Evolutionary conservation across 2,329 filamentous ascomycete genomes (phyloP).

Genomic region (Dactylella cylindrospora): DNA sequence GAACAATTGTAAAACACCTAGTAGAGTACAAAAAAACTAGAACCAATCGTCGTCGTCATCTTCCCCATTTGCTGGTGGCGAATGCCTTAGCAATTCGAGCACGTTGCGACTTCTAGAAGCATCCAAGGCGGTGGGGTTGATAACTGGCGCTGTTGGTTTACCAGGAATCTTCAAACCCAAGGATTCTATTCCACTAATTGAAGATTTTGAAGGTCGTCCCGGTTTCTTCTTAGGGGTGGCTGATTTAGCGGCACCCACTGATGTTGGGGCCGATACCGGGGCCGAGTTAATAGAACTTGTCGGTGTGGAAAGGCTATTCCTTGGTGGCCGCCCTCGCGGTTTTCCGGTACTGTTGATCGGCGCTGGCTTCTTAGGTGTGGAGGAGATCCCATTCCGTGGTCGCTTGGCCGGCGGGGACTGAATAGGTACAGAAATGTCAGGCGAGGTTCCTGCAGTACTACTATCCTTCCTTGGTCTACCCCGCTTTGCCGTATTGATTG

Average conservation of each 20-base stretch:
- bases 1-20: too few relatives aligned
- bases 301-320: slow-evolving; percentile 9
- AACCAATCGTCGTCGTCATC: slow-evolving; percentile 39
- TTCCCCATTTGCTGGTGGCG: slow-evolving; percentile 7
- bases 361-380: slow-evolving; percentile 5
- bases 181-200: slow-evolving; percentile 3
- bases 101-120: slow-evolving; percentile 40
- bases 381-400: slow-evolving; percentile 1
- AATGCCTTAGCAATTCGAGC: slow-evolving; percentile 32
- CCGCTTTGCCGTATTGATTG: slow-evolving; percentile 9
- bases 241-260: background rate
- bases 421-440: background rate
- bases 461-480: slow-evolving; percentile 21
- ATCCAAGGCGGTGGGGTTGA: slow-evolving; percentile 29
- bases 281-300: slow-evolving; percentile 2
- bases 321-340: slow-evolving; percentile 20
- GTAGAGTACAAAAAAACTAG: background rate
- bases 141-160: slow-evolving; percentile 1
- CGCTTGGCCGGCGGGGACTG: slow-evolving; percentile 23
- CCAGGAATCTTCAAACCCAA: background rate
- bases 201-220: slow-evolving; percentile 17
- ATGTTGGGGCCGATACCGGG: background rate
- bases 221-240: slow-evolving; percentile 23
- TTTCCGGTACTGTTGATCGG: slow-evolving; percentile 2
- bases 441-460: background rate